A percentile compares a stretch with the other conserved stretches of the same genome.
phyloP scores from a whole-genome alignment of 2,329 filamentous ascomycete species.

The Fusarium acutatum region DNA sequence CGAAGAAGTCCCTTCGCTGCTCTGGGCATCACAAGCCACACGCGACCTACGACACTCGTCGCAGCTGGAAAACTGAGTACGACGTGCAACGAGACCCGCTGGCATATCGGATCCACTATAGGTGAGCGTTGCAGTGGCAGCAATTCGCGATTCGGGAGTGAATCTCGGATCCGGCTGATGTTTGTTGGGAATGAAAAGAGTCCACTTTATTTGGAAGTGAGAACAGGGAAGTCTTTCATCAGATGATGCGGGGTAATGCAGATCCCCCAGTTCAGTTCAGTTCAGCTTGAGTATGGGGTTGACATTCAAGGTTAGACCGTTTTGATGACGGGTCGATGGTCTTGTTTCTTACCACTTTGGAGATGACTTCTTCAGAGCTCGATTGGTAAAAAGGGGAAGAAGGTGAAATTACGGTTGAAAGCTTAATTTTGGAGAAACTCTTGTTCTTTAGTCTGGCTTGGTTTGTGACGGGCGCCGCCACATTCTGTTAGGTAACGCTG shows the following conservation, averaged over 20 bases:
- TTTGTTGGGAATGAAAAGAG: not conserved
- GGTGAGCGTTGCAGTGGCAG: not conserved
- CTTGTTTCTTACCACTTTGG: not conserved
- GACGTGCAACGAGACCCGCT: conserved; percentile 34
- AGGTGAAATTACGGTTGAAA: not conserved
- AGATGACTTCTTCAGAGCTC: not conserved
- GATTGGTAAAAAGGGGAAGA: not conserved
- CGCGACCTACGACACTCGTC: conserved; percentile 45
- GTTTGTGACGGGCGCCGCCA: conserved; percentile 7
- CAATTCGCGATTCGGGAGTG: not conserved
- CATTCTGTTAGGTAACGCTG: not conserved
- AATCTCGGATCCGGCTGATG: conserved; percentile 21
- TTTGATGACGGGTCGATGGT: not conserved
- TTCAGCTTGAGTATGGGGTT: conserved; percentile 21
- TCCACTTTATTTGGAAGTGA: not conserved
- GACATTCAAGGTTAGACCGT: not conserved
- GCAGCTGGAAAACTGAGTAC: conserved; percentile 49
- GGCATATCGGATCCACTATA: conserved; percentile 21
- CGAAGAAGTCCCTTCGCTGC: conserved; percentile 66
- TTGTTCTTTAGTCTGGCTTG: not conserved
- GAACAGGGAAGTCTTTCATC: not conserved
- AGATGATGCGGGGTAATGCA: conserved; percentile 32
- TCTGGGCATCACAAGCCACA: conserved; percentile 43
- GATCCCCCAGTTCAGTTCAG: conserved; percentile 14
- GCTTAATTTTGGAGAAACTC: not conserved